phyloP scores from a whole-genome alignment of 495 filamentous ascomycete genomes.

The Chlorociboria aeruginascens region DNA sequence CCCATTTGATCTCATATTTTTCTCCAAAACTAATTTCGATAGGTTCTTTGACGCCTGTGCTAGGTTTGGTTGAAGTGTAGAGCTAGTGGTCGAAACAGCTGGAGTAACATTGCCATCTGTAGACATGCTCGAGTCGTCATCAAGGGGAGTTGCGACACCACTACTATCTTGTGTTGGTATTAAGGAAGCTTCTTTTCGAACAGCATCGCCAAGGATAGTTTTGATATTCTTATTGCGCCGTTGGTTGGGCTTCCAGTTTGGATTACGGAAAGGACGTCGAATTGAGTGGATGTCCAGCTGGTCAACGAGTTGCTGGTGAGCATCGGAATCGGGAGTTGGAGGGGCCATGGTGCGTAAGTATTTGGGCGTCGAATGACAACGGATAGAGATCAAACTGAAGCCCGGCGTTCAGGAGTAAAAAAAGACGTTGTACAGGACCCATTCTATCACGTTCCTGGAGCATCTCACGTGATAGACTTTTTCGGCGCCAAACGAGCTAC shows the following conservation, averaged over 20 bases:
- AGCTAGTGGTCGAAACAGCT: constrained; percentile 29
- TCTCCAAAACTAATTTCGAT: constrained; percentile 75
- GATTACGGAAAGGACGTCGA: constrained; percentile 77
- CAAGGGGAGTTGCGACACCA: constrained; percentile 61
- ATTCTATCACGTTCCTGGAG: neutral
- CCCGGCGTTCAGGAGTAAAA: neutral
- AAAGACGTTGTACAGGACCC: too few relatives aligned
- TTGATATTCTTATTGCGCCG: constrained; percentile 98
- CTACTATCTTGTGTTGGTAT: constrained; percentile 74
- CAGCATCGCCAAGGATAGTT: constrained; percentile 83
- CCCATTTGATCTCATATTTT: constrained; percentile 28
- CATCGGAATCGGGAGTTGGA: constrained; percentile 14
- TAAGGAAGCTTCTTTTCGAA: constrained; percentile 69
- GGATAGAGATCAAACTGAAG: neutral
- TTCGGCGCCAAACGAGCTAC: neutral
- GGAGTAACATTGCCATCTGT: constrained; percentile 50
- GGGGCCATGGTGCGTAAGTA: constrained; percentile 7
- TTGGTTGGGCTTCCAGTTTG: constrained; percentile 78
- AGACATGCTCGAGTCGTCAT: constrained; percentile 37
- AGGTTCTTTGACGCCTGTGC: constrained; percentile 75
- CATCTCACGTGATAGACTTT: constrained; percentile 5
- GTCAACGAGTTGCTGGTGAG: constrained; percentile 55
- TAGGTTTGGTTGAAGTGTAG: constrained; percentile 48
- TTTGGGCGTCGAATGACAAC: neutral
- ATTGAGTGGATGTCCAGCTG: constrained; percentile 74